Percentiles rank a stretch among this genome's conserved stretches.
Evolutionary conservation across 257 asterid genomes (phyloP).

Genomic region (Jacaranda mimosifolia): DNA sequence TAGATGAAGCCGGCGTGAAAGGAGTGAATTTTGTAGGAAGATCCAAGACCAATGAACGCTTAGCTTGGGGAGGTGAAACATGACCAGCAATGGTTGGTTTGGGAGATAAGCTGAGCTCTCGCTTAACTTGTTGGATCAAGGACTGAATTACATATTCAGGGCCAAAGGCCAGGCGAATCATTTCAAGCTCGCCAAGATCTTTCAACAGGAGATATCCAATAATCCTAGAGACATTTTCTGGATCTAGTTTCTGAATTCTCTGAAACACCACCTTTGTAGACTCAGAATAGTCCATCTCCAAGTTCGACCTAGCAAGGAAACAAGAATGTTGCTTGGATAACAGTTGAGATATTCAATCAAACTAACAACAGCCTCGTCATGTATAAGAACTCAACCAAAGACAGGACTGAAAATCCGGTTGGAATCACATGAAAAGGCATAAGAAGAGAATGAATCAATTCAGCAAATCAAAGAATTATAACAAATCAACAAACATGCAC

Average conservation of each 20-base stretch:
- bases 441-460: neutral
- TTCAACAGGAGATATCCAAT: slow-evolving; percentile 35
- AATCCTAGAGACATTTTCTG: slow-evolving; percentile 33
- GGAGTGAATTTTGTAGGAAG: slow-evolving; percentile 29
- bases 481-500: slow-evolving; percentile 11
- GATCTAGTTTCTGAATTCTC: slow-evolving; percentile 41
- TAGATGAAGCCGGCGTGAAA: slow-evolving; percentile 26
- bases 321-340: neutral
- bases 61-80: neutral
- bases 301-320: slow-evolving; percentile 25
- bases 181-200: slow-evolving; percentile 26
- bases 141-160: slow-evolving; percentile 24
- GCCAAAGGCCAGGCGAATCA: slow-evolving; percentile 38
- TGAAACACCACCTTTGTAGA: slow-evolving; percentile 34
- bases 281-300: slow-evolving; percentile 42
- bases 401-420: neutral
- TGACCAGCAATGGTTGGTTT: neutral
- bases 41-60: neutral
- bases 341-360: neutral
- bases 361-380: neutral
- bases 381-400: neutral
- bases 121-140: slow-evolving; percentile 30
- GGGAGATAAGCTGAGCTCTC: slow-evolving; percentile 2
- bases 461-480: neutral
- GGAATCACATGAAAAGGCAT: neutral